Conservation (phyloP, 768 basidiomycete species). For the Cystobasidium tubakii region DNA sequence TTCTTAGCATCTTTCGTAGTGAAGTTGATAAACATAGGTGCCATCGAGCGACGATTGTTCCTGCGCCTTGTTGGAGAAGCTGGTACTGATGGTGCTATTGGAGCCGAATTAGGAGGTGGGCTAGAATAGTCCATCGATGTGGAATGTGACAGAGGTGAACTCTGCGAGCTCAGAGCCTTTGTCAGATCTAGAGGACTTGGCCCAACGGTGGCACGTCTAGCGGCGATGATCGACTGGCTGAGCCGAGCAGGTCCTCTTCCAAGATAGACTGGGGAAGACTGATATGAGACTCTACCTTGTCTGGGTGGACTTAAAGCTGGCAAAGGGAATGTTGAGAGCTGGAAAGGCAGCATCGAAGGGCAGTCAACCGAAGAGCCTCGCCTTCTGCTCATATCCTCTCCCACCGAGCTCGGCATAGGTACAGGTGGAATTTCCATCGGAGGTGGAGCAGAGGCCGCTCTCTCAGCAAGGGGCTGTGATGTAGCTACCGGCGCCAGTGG, state of each 20-base stretch:
- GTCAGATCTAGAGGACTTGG: slow-evolving; percentile 7
- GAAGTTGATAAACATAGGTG: slow-evolving; percentile 39
- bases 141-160: background rate
- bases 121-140: background rate
- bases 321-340: background rate
- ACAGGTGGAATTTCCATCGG: background rate
- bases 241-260: slow-evolving; percentile 10
- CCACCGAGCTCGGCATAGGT: background rate
- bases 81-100: background rate
- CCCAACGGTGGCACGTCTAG: slow-evolving; percentile 15
- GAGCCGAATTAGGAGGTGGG: background rate
- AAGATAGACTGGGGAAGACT: slow-evolving; percentile 20
- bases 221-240: background rate
- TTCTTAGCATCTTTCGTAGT: slow-evolving; percentile 41
- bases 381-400: slow-evolving; percentile 16
- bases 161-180: background rate
- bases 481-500: background rate
- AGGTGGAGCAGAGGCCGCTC: slow-evolving; percentile 19
- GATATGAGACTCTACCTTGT: background rate
- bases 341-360: slow-evolving; percentile 13
- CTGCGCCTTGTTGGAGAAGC: background rate
- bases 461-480: slow-evolving; percentile 1
- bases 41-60: background rate
- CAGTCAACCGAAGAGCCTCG: slow-evolving; percentile 32
- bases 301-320: background rate